phyloP scores from a whole-genome alignment of 805 yeast genomes.

The Wickerhamiella slavikovae region DNA sequence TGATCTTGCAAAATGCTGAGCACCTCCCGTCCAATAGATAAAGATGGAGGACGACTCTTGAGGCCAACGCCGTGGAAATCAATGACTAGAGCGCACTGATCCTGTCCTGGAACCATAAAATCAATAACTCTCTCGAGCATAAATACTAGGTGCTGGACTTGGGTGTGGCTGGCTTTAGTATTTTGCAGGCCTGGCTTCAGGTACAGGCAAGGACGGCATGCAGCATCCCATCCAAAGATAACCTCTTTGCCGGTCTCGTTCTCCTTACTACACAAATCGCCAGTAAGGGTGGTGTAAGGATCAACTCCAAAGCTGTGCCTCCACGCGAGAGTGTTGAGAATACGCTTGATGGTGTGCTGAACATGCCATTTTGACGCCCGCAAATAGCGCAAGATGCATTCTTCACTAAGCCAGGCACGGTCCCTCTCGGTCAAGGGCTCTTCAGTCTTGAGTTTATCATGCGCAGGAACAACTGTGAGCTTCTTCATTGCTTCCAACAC shows the following conservation, averaged over 20 bases:
- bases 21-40: slow-evolving; percentile 77
- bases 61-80: slow-evolving; percentile 50
- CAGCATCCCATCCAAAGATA: slow-evolving; percentile 76
- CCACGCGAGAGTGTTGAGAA: slow-evolving; percentile 71
- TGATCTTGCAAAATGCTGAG: slow-evolving; percentile 87
- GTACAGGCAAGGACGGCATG: slow-evolving; percentile 78
- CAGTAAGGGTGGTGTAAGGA: slow-evolving; percentile 15
- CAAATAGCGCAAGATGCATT: slow-evolving; percentile 73
- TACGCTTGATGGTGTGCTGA: slow-evolving; percentile 47
- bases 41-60: slow-evolving; percentile 64
- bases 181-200: slow-evolving; percentile 90
- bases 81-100: slow-evolving; percentile 71
- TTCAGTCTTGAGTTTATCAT: slow-evolving; percentile 24
- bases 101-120: slow-evolving; percentile 94
- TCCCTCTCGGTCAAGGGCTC: slow-evolving; percentile 30
- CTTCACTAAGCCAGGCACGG: slow-evolving; percentile 83
- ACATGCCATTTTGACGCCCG: slow-evolving; percentile 87
- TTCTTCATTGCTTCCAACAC: slow-evolving; percentile 43
- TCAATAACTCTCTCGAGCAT: slow-evolving; percentile 85
- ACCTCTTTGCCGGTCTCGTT: slow-evolving; percentile 86
- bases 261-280: slow-evolving; percentile 29
- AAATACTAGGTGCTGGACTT: slow-evolving; percentile 88
- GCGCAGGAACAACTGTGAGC: slow-evolving; percentile 22
- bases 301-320: slow-evolving; percentile 76
- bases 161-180: slow-evolving; percentile 73